phyloP scores from a whole-genome alignment of 1,139 yeast genomes.

The Geotrichum reessii region DNA sequence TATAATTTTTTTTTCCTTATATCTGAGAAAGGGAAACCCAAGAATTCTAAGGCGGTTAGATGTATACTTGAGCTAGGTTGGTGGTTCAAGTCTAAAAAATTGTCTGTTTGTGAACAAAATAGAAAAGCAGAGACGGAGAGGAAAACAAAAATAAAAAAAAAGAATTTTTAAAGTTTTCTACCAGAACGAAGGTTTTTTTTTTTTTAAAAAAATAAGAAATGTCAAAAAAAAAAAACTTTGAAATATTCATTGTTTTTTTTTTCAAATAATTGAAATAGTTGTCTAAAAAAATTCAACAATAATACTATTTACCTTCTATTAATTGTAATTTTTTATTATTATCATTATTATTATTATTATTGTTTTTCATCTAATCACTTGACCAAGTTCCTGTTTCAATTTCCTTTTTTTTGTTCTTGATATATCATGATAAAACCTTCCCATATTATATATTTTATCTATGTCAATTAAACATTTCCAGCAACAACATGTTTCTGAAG shows the following conservation, averaged over 20 bases:
- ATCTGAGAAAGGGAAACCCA: neutral
- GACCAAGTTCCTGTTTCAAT: neutral
- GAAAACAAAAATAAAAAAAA: neutral
- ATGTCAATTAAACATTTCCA: conserved; percentile 12
- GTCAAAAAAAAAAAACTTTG: neutral
- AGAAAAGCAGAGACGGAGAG: neutral
- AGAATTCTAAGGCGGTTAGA: neutral
- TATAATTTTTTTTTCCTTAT: neutral
- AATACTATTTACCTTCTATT: neutral
- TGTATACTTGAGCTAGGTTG: neutral
- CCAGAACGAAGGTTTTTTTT: neutral
- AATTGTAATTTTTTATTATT: no score
- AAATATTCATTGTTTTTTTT: no score
- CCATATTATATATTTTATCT: neutral
- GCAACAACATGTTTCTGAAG: conserved; percentile 36
- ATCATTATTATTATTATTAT: no score
- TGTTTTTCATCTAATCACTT: neutral
- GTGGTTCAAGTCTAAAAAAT: neutral
- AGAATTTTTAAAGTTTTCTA: neutral
- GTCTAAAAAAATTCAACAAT: neutral
- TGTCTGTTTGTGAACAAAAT: neutral
- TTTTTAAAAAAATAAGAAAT: neutral
- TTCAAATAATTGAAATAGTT: neutral
- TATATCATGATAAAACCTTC: neutral
- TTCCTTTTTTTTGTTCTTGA: neutral